These are phyloP conservation scores for Lactifluus rugatus DNA, from an alignment of 768 basidiomycete species.

Conservation along the genomic window DNA sequence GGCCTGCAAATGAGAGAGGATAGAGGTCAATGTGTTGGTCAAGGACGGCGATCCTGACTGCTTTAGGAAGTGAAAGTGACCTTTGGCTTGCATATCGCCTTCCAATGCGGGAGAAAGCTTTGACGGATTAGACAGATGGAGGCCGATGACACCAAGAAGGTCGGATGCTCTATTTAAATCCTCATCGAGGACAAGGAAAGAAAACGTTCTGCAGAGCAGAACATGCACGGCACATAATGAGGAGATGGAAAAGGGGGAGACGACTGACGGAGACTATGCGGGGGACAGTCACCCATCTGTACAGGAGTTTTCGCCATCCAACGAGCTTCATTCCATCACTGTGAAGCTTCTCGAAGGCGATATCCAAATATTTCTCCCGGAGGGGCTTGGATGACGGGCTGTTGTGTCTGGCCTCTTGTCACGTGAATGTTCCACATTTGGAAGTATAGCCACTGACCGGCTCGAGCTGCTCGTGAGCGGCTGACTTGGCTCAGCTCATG, in stretches of 20 bases:
- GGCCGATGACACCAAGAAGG: neutral
- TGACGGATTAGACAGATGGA: neutral
- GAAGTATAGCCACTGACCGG: too few species aligned
- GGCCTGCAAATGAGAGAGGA: too few species aligned
- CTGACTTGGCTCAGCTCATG: too few species aligned
- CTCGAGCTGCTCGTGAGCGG: too few species aligned
- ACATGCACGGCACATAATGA: neutral
- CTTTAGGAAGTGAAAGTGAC: neutral
- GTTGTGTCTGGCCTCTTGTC: too few species aligned
- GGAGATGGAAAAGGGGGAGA: neutral
- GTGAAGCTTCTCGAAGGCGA: too few species aligned
- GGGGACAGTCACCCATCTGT: neutral
- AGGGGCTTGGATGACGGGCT: too few species aligned
- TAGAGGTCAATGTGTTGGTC: too few species aligned
- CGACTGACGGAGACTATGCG: neutral
- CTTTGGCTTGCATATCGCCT: neutral
- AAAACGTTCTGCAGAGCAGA: neutral
- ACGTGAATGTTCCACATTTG: too few species aligned
- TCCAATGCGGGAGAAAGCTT: too few species aligned
- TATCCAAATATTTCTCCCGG: neutral
- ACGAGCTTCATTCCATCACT: neutral
- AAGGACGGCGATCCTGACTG: too few species aligned
- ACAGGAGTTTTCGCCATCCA: neutral
- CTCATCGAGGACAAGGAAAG: neutral
- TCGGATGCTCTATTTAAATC: neutral